Percentiles rank a stretch among this genome's conserved stretches.
These are phyloP conservation scores for Mycosphaerella sp. DNA, from an alignment of 2,329 filamentous ascomycete genomes.

Conservation along the genomic window DNA sequence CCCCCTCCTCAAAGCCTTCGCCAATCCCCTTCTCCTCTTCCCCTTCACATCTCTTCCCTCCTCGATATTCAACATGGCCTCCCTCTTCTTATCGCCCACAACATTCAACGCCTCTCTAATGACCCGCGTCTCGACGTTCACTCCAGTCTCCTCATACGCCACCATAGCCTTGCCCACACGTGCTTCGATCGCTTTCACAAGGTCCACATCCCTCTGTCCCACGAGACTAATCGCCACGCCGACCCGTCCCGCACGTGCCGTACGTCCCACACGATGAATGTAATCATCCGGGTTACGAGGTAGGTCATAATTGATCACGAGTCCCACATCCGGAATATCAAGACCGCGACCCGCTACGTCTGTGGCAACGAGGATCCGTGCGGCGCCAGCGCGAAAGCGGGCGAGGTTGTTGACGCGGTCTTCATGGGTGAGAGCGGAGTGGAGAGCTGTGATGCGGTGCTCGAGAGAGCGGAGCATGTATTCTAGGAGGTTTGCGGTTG, in stretches of 20 bases:
- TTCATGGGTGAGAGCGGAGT: constrained; percentile 77
- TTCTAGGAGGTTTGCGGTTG: constrained; percentile 82
- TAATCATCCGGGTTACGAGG: constrained; percentile 97
- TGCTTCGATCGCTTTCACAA: constrained; percentile 83
- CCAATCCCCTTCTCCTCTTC: constrained; percentile 47
- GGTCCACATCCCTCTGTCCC: constrained; percentile 84
- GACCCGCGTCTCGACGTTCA: constrained; percentile 88
- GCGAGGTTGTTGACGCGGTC: constrained; percentile 83
- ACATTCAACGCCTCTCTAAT: constrained; percentile 77
- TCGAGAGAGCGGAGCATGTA: constrained; percentile 78
- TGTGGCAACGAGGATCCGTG: constrained; percentile 80
- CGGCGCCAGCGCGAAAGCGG: constrained; percentile 82
- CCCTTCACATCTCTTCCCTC: constrained; percentile 86
- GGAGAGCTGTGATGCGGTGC: constrained; percentile 85
- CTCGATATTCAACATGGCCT: constrained; percentile 84
- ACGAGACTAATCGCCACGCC: constrained; percentile 84
- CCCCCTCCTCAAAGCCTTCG: not conserved
- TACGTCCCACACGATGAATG: constrained; percentile 92
- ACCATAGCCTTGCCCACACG: constrained; percentile 75
- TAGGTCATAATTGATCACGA: constrained; percentile 94
- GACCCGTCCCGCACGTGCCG: constrained; percentile 78
- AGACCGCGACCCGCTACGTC: constrained; percentile 92
- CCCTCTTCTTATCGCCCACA: constrained; percentile 92
- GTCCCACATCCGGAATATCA: constrained; percentile 83
- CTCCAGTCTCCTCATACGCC: constrained; percentile 79